Evolutionary conservation across 73 alveolate genomes (phyloP).

Genomic region (Paramecium tetraurelia): DNA sequence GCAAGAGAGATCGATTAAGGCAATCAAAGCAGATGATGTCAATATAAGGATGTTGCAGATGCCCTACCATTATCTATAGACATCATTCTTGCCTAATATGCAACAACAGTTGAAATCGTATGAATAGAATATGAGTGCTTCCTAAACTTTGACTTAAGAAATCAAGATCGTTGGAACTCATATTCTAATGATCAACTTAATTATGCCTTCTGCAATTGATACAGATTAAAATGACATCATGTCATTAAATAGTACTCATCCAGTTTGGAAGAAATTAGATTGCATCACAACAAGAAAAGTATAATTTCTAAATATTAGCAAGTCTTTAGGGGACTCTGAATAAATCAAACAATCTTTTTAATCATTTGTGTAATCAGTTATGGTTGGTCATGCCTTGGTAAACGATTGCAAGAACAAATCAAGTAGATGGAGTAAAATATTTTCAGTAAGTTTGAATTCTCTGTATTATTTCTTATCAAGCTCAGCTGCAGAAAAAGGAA

Average conservation of each 20-base stretch:
- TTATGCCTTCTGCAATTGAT: constrained; percentile 31
- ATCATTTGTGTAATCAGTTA: neutral
- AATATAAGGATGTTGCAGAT: neutral
- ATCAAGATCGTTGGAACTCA: neutral
- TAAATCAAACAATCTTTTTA: neutral
- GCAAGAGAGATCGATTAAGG: neutral
- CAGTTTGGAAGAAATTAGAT: neutral
- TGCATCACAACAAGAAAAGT: constrained; percentile 25
- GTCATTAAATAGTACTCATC: neutral
- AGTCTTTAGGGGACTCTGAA: neutral
- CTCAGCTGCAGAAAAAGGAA: neutral
- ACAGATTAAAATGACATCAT: neutral
- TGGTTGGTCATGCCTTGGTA: neutral
- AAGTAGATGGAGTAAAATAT: neutral
- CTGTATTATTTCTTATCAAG: neutral
- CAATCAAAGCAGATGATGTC: neutral
- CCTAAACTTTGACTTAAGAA: neutral
- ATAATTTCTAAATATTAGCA: neutral
- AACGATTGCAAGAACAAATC: neutral
- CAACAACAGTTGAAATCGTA: neutral
- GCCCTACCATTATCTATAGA: neutral
- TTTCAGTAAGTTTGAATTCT: neutral
- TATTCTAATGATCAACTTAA: neutral
- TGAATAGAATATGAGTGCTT: neutral
- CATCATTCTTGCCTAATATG: neutral